A percentile compares a stretch with the other conserved stretches of the same genome.
Evolutionary conservation across 352 stramenopile genomes (phyloP).

Genomic region (Hyaloperonospora brassicae): DNA sequence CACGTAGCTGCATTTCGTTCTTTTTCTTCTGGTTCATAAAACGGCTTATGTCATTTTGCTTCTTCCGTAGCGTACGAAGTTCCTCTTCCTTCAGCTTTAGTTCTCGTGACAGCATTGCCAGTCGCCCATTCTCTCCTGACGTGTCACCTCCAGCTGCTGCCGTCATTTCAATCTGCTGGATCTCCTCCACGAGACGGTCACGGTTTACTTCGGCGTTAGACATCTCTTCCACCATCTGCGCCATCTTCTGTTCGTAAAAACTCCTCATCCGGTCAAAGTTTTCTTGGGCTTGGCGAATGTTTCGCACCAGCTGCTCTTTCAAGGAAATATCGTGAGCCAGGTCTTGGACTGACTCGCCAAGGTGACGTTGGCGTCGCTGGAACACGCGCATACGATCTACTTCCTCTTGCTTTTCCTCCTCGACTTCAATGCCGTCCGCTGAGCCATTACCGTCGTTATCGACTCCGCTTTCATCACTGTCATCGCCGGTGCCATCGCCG

Average conservation of each 20-base stretch:
- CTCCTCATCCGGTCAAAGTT: slow-evolving; percentile 79
- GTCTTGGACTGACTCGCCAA: slow-evolving; percentile 75
- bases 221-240: slow-evolving; percentile 73
- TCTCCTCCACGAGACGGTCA: slow-evolving; percentile 70
- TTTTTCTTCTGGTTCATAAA: slow-evolving; percentile 84
- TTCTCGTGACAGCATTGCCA: slow-evolving; percentile 66
- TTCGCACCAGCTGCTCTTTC: slow-evolving; percentile 80
- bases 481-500: slow-evolving; percentile 29
- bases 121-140: slow-evolving; percentile 37
- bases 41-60: slow-evolving; percentile 75
- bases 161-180: slow-evolving; percentile 63
- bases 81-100: slow-evolving; percentile 75
- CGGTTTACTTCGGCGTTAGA: slow-evolving; percentile 50
- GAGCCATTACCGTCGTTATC: slow-evolving; percentile 32
- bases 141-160: slow-evolving; percentile 47
- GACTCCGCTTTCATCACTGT: slow-evolving; percentile 34
- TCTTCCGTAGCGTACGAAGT: slow-evolving; percentile 61
- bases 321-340: slow-evolving; percentile 77
- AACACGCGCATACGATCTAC: slow-evolving; percentile 77
- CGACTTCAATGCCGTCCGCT: slow-evolving; percentile 30
- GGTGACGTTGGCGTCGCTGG: slow-evolving; percentile 63
- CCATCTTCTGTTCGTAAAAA: slow-evolving; percentile 81
- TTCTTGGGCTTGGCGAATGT: slow-evolving; percentile 67
- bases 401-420: slow-evolving; percentile 54
- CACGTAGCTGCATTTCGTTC: slow-evolving; percentile 76